Percentiles rank a stretch among this genome's conserved stretches.
These are phyloP conservation scores for Zygosaccharomyces gambellarensis DNA, from an alignment of 805 yeast species.

Conservation along the genomic window DNA sequence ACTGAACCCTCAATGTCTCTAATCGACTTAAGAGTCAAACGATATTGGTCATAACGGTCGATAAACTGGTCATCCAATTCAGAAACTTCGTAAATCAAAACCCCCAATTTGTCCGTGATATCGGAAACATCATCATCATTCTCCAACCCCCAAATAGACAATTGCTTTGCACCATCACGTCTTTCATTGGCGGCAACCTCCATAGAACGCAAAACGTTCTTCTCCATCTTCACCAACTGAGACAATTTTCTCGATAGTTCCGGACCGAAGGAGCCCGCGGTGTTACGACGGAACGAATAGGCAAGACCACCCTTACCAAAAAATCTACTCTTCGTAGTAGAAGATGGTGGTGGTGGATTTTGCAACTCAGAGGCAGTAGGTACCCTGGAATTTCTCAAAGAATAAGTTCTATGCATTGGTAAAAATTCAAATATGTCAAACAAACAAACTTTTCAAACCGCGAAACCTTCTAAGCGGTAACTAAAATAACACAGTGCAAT, in stretches of 20 bases:
- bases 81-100: conserved; percentile 74
- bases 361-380: conserved; percentile 96
- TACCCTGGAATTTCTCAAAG: conserved; percentile 90
- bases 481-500: background rate
- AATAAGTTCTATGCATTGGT: conserved; percentile 94
- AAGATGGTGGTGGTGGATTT: conserved; percentile 90
- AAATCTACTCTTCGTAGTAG: conserved; percentile 78
- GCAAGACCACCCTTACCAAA: conserved; percentile 73
- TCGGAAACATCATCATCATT: conserved; percentile 83
- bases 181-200: conserved; percentile 75
- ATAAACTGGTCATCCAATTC: conserved; percentile 84
- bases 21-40: conserved; percentile 74
- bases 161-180: conserved; percentile 75
- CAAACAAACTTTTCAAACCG: no score
- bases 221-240: conserved; percentile 73
- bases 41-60: conserved; percentile 80
- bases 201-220: conserved; percentile 72
- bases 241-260: conserved; percentile 72
- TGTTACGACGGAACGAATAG: conserved; percentile 58
- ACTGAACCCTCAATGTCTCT: conserved; percentile 84
- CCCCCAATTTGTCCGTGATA: conserved; percentile 83
- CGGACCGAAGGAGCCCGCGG: conserved; percentile 79
- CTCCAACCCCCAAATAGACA: conserved; percentile 82
- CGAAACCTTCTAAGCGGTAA: background rate
- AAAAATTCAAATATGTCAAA: no score